Evolutionary conservation across 164 flowering plant species (phyloP), one percentile per base, ranked within the genome.

Genomic region (Malania oleifera): DNA sequence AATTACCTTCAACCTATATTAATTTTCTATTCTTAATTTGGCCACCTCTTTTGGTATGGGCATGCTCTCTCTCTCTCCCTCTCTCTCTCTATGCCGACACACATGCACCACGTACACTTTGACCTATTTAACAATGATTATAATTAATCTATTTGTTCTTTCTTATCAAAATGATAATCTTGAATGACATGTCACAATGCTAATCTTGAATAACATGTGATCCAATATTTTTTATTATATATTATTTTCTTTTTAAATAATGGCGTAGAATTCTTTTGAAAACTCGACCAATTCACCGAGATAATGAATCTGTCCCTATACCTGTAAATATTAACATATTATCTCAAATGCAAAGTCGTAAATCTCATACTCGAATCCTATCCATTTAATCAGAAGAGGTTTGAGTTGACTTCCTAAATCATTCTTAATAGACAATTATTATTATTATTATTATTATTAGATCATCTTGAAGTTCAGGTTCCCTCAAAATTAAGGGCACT

Each of bases 101-200:
- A 0, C 50, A 43, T 43, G 46, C 46, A 12, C 38, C 46, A 43
- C 5, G 12, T 26, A 22, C 44, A 60, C 29, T 40, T n/a, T 52
- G 44, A 26, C 34, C 40, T 58, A 60, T 65, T n/a, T 73, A 67
- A 64, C 53, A 41, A 29, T 28, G 54, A 46, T 56, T 55, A 52
- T 29, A 40, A 37, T 48, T 29, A 40, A 37, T 48, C 38, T 55
- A 28, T 50, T 52, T 68, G 60, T 65, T 65, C 73, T 62, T 24
- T 56, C 66, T 59, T 47, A 60, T 65, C 74, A 61, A 56, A 48
- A 54, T 38, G 59, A 23, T 63, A 46, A 50, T 44, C 57, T 66
- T 18, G 60, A 57, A 39, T 17, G 19, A 18, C 12, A 48, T 15
- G 57, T 53, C 11, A 19, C 31, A 12, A 31, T n/a, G n/a, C n/a